phyloP scores from a whole-genome alignment of 2,329 filamentous ascomycete species.

The Phialophora tarda region DNA sequence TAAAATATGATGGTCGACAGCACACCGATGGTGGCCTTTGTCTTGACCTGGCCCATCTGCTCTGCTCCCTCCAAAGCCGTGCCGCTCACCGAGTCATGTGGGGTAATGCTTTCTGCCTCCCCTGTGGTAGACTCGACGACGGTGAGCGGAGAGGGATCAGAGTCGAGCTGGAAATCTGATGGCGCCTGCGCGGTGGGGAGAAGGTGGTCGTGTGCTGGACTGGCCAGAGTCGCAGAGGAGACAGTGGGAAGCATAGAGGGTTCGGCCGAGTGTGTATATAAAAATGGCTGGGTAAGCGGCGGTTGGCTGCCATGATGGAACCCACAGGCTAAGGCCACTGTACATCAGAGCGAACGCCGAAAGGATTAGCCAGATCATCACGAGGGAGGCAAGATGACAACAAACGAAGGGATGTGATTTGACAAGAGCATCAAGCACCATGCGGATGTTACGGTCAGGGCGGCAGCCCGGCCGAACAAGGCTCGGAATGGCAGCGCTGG shows the following conservation, averaged over 20 bases:
- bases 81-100: slow-evolving; percentile 29
- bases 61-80: slow-evolving; percentile 40
- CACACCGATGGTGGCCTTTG: slow-evolving; percentile 48
- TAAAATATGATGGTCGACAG: slow-evolving; percentile 51
- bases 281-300: slow-evolving; percentile 28
- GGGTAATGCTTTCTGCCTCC: slow-evolving; percentile 3
- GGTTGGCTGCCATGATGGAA: slow-evolving; percentile 28
- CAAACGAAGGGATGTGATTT: slow-evolving; percentile 26
- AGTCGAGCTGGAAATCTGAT: slow-evolving; percentile 2
- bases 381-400: slow-evolving; percentile 24
- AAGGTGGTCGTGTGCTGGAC: slow-evolving; percentile 16
- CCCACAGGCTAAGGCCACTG: slow-evolving; percentile 40
- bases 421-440: slow-evolving; percentile 22
- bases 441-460: slow-evolving; percentile 29
- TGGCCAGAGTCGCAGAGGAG: slow-evolving; percentile 17
- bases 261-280: slow-evolving; percentile 31
- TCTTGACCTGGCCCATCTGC: slow-evolving; percentile 48
- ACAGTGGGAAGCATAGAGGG: slow-evolving; percentile 15
- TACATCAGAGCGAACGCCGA: slow-evolving; percentile 30
- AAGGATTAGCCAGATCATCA: slow-evolving; percentile 34
- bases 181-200: slow-evolving; percentile 17
- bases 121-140: slow-evolving; percentile 20
- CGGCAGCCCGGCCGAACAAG: slow-evolving; percentile 21
- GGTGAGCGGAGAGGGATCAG: slow-evolving; percentile 12
- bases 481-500: slow-evolving; percentile 18